Evolutionary conservation across 495 filamentous ascomycete genomes (phyloP), one percentile per base, ranked within the genome.

Genomic region (Pyrenula massariospora): DNA sequence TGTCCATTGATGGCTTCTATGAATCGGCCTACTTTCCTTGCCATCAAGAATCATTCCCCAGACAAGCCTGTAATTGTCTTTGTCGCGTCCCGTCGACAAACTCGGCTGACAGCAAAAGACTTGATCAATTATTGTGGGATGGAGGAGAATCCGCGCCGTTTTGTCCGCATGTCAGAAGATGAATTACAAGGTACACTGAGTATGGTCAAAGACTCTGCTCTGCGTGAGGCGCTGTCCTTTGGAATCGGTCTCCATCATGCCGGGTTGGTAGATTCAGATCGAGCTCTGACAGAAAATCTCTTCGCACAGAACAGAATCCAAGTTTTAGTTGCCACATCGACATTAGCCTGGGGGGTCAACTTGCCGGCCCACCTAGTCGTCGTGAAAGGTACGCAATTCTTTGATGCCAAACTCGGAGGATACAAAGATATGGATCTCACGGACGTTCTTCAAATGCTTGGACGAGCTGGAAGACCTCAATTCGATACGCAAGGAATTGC

Each of bases 361-460:
- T 78, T 99, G 65, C 93, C 93, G 0, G 93, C 93, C 0, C 93
- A 99, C 74, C 77, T 99, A 2, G 93, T 99, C 10, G 87, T 99
- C 10, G 94, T 99, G 52, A 99, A 99, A 65, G 93, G 93, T 52
- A 99, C 93, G 1, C 93, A 99, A 65, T 99, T 86, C 74, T 99
- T 95, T 70, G 93, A 99, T 66, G 92, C 92, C 3, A 97, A 99
- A 65, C 92, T 89, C 24, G 94, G 96, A 69, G 93, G 89, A 0
- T 99, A 99, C 68, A 91, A 88, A 60, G 93, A 99, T 70, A 97
- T 97, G 94, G 94, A 99, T 69, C 73, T 99, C 55, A 99, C 93
- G 0, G 93, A 99, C 73, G 93, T 99, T 49, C 75, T 99, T 57
- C 93, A 99, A 70, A 99, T 99, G 93, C 76, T 99, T 23, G 93